Evolutionary conservation across 441 rosid genomes (phyloP).

Genomic region (Raphanus hybrid): DNA sequence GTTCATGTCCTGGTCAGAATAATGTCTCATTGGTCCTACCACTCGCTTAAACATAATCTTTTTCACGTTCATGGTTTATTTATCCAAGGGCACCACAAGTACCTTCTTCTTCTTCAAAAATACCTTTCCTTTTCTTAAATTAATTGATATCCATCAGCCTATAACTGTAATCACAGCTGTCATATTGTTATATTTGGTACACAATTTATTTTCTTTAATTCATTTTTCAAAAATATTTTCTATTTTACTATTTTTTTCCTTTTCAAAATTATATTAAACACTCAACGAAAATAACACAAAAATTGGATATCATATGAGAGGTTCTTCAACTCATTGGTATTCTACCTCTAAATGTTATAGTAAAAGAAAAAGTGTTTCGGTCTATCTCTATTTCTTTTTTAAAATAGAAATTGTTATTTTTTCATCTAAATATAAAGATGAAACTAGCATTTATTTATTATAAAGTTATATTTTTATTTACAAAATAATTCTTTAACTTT

Average conservation of each 20-base stretch:
- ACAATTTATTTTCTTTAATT: not conserved
- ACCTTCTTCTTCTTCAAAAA: not conserved
- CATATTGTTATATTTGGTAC: not conserved
- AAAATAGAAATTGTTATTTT: too few relatives aligned
- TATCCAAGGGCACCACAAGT: not conserved
- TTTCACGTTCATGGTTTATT: slow-evolving; percentile 23
- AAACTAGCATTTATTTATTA: too few relatives aligned
- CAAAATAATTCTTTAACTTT: too few relatives aligned
- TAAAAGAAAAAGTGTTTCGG: too few relatives aligned
- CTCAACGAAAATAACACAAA: not conserved
- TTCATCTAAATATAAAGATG: too few relatives aligned
- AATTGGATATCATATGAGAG: not conserved
- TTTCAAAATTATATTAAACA: not conserved
- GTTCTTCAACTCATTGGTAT: not conserved
- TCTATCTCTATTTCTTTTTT: too few relatives aligned
- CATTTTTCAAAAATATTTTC: not conserved
- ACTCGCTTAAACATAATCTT: slow-evolving; percentile 6
- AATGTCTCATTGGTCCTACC: slow-evolving; percentile 24
- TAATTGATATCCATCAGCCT: slow-evolving; percentile 4
- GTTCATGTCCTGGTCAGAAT: slow-evolving; percentile 11
- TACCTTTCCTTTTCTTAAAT: not conserved
- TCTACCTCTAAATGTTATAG: too few relatives aligned
- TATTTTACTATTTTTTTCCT: not conserved
- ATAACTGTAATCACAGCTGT: not conserved
- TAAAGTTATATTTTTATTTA: too few relatives aligned